A percentile compares a stretch with the other conserved stretches of the same genome.
These are phyloP conservation scores for Lycium barbarum DNA, from an alignment of 257 asterid genomes.

Conservation along the genomic window DNA sequence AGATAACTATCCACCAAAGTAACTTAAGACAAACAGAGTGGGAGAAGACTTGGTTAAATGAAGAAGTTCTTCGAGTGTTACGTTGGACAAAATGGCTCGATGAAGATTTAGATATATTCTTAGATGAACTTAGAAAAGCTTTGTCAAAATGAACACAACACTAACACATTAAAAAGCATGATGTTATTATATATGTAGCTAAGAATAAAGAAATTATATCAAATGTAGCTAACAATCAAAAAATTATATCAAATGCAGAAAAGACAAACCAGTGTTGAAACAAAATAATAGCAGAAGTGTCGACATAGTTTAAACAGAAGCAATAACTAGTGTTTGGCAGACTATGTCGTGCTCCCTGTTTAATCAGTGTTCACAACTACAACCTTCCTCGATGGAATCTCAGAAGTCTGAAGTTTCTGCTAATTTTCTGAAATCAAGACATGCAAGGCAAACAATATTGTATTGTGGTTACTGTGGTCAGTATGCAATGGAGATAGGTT, in stretches of 20 bases:
- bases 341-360: neutral
- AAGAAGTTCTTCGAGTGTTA: neutral
- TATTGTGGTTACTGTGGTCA: neutral
- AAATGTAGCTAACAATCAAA: neutral
- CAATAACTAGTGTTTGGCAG: neutral
- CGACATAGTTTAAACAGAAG: neutral
- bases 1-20: neutral
- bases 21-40: neutral
- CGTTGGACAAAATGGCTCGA: neutral
- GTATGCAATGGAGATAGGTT: neutral
- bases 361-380: neutral
- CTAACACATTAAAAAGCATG: neutral
- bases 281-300: neutral
- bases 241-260: neutral
- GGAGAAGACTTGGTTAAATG: neutral
- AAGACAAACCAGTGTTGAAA: neutral
- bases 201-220: neutral
- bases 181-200: neutral
- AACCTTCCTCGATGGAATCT: neutral
- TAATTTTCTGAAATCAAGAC: neutral
- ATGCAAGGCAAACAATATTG: neutral
- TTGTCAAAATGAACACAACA: neutral
- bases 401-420: neutral
- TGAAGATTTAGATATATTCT: neutral
- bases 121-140: neutral